phyloP scores from a whole-genome alignment of 2,329 filamentous ascomycete species.

The Pseudopyrenochaeta lycopersici region DNA sequence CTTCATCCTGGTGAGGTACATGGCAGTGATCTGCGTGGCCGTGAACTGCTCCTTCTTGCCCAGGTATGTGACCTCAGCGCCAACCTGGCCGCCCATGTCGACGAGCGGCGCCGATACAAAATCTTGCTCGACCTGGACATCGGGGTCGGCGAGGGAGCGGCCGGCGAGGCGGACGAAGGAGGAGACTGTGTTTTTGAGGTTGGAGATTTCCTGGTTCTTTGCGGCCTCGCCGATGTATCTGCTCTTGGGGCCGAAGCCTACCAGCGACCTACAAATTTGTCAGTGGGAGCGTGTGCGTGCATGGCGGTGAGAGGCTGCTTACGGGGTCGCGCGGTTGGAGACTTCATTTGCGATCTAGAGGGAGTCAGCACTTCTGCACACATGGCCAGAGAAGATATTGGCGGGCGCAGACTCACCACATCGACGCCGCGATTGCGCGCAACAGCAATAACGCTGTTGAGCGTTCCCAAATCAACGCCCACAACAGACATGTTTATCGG shows the following conservation, averaged over 20 bases:
- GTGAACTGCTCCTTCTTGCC: conserved; percentile 96
- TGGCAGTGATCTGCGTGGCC: conserved; percentile 91
- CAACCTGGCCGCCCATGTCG: conserved; percentile 92
- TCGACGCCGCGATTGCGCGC: conserved; percentile 98
- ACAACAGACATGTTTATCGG: conserved; percentile 66
- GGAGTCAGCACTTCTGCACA: conserved; percentile 38
- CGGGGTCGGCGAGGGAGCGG: conserved; percentile 85
- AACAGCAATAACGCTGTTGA: conserved; percentile 97
- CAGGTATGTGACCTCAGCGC: conserved; percentile 90
- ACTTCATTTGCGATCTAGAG: conserved; percentile 96
- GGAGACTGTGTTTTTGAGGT: conserved; percentile 98
- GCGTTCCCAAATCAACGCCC: conserved; percentile 93
- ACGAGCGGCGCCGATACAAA: conserved; percentile 86
- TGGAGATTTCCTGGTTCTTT: conserved; percentile 99
- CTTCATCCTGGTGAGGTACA: conserved; percentile 96
- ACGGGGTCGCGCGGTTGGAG: conserved; percentile 97
- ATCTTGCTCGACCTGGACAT: conserved; percentile 91
- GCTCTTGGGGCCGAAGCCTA: conserved; percentile 92
- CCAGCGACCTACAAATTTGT: conserved; percentile 70
- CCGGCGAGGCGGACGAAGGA: conserved; percentile 93
- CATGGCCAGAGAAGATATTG: neutral
- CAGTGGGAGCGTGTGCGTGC: conserved; percentile 14
- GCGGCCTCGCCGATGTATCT: conserved; percentile 94
- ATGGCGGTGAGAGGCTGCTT: conserved; percentile 60
- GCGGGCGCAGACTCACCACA: conserved; percentile 74